Base-by-base conservation (phyloP, 352 stramenopile genomes). In the Lagenidium giganteum region DNA sequence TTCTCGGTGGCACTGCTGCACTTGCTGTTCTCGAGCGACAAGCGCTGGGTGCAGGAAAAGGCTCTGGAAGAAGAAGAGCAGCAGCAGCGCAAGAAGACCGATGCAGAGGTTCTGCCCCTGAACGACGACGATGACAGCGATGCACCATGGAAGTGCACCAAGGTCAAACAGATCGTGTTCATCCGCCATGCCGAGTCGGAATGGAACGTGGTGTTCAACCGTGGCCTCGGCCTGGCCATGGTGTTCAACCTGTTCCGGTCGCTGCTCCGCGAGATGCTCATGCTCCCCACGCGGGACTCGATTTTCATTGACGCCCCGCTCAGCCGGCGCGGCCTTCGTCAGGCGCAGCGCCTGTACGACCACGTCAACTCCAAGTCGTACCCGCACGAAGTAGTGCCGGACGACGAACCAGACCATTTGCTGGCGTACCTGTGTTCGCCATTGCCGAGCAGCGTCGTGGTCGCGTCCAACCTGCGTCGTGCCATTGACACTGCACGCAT, bases 151-250 rank as follows among this genome's bases (percentile, higher is more conserved):
- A n/a, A n/a, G n/a, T n/a, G n/a, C n/a, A n/a, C n/a, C n/a, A n/a
- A n/a, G n/a, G n/a, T n/a, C 24, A 89, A 87, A 60, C 79, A 70
- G 32, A 61, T 95, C 23, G 35, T 95, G 7, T 94, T 94, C 50
- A 64, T 94, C 18, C 74, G 83, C n/a, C 83, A 95, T 34, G 80
- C 73, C 24, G 83, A 95, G 61, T 93, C 79, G 32, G 74, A 90
- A 51, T 94, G 83, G 83, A 95, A 95, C 53, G 69, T 84, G 38
- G 60, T 93, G 27, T 95, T 95, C 43, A 95, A 95, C 47, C 84
- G 84, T 31, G 77, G 80, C 26, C 21, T 81, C 3, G 61, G 66
- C 32, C 53, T 57, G 8, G 63, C 59, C n/a, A 31, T 78, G 6
- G 42, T 70, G 37, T n/a, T n/a, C n/a, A 57, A 49, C 33, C 59